Conservation (phyloP, 352 stramenopile genomes). For the Stramenopiles sp. region DNA sequence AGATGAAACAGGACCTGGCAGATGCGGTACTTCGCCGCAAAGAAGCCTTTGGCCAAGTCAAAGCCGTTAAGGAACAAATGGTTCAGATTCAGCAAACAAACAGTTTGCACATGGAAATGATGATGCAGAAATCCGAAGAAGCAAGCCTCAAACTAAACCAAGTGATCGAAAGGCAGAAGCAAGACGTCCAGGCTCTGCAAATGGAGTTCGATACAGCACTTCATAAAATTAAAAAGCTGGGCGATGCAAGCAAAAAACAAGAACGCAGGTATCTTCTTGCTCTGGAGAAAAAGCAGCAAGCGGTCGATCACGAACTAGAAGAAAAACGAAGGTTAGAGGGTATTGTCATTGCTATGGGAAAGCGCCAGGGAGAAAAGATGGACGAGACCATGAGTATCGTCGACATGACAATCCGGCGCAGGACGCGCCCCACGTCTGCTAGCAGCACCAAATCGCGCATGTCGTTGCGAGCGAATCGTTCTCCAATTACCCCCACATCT, state of each 20-base stretch:
- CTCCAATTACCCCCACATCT: too few relatives aligned
- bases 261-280: background rate
- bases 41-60: too few relatives aligned
- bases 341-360: background rate
- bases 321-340: constrained; percentile 3
- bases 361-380: background rate
- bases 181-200: background rate
- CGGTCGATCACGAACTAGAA: background rate
- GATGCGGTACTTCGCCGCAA: background rate
- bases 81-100: background rate
- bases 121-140: background rate
- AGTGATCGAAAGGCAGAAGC: background rate
- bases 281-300: background rate
- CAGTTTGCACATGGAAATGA: constrained; percentile 4
- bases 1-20: background rate
- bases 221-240: background rate
- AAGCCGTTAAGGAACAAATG: background rate
- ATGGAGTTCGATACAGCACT: background rate
- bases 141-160: background rate
- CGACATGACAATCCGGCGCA: constrained; percentile 5
- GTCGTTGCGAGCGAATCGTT: too few relatives aligned
- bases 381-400: background rate
- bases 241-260: background rate
- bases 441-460: background rate
- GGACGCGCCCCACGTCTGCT: background rate